These are phyloP conservation scores for Niveomyces coronatus DNA, from an alignment of 2,329 filamentous ascomycete genomes.

Conservation along the genomic window DNA sequence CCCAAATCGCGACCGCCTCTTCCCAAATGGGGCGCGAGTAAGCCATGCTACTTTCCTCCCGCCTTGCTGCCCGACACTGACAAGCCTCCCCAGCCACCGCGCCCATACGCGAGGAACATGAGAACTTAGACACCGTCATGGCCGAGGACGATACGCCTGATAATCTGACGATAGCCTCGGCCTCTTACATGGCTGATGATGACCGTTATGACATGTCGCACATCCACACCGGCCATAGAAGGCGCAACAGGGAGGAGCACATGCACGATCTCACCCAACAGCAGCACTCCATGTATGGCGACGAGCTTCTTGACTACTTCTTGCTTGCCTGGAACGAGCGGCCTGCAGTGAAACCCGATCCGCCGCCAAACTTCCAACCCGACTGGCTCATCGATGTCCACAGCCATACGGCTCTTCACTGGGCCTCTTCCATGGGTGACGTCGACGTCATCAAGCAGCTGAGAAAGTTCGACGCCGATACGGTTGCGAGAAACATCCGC, in stretches of 20 bases:
- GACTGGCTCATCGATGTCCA: slow-evolving; percentile 91
- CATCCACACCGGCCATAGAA: slow-evolving; percentile 49
- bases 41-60: slow-evolving; percentile 8
- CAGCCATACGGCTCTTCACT: slow-evolving; percentile 86
- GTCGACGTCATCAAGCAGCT: slow-evolving; percentile 83
- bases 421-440: slow-evolving; percentile 96
- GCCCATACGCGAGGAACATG: slow-evolving; percentile 46
- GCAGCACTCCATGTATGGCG: slow-evolving; percentile 82
- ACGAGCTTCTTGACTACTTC: slow-evolving; percentile 93
- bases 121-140: slow-evolving; percentile 50
- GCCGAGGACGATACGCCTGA: slow-evolving; percentile 75
- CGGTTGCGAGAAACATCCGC: slow-evolving; percentile 58
- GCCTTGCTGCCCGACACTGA: background rate
- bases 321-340: slow-evolving; percentile 75
- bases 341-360: slow-evolving; percentile 60
- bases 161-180: slow-evolving; percentile 72
- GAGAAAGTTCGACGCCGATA: slow-evolving; percentile 66
- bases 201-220: slow-evolving; percentile 64
- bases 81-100: background rate
- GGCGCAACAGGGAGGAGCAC: slow-evolving; percentile 65
- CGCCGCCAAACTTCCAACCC: slow-evolving; percentile 76
- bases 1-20: slow-evolving; percentile 44
- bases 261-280: slow-evolving; percentile 60
- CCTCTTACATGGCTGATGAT: slow-evolving; percentile 77
- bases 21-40: slow-evolving; percentile 42